Conservation (phyloP, 495 filamentous ascomycete species). For the Penicillium macrosclerotiorum region DNA sequence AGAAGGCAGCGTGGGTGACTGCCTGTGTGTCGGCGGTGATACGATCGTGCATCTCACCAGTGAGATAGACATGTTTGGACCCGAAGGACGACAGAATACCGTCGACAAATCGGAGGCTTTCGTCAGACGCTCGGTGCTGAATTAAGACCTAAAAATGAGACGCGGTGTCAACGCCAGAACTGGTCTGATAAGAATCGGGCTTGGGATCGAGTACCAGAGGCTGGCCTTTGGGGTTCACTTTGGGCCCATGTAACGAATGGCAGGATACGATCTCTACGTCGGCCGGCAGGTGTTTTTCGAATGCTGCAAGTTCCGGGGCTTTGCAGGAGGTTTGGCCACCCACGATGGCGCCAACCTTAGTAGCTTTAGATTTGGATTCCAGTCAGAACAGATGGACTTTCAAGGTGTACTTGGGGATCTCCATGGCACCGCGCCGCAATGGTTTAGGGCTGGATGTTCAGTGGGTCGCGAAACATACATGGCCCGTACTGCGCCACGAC, state of each 20-base stretch:
- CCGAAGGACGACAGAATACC: constrained; percentile 74
- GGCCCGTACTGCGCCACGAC: constrained; percentile 85
- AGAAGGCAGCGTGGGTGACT: constrained; percentile 94
- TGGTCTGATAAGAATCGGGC: constrained; percentile 1
- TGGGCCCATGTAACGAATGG: constrained; percentile 94
- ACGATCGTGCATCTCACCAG: constrained; percentile 83
- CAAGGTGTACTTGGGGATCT: not conserved
- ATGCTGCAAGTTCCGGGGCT: constrained; percentile 90
- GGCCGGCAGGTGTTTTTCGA: constrained; percentile 79
- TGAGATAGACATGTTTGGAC: constrained; percentile 81
- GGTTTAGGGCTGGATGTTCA: too few species aligned
- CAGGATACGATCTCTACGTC: constrained; percentile 96
- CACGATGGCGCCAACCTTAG: constrained; percentile 88
- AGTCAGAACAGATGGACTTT: constrained; percentile 27
- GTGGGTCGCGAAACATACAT: constrained; percentile 60
- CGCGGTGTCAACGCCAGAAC: constrained; percentile 14
- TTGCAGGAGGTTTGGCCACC: constrained; percentile 98
- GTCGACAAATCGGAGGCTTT: constrained; percentile 74
- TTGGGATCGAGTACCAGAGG: constrained; percentile 61
- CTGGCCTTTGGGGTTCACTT: constrained; percentile 80
- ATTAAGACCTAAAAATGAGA: constrained; percentile 65
- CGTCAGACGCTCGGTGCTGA: constrained; percentile 80
- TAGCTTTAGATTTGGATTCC: constrained; percentile 56
- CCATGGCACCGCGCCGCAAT: not conserved
- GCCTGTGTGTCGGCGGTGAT: constrained; percentile 98